Evolutionary conservation across 768 basidiomycete species (phyloP).

Genomic region (Phylloporus sp.): DNA sequence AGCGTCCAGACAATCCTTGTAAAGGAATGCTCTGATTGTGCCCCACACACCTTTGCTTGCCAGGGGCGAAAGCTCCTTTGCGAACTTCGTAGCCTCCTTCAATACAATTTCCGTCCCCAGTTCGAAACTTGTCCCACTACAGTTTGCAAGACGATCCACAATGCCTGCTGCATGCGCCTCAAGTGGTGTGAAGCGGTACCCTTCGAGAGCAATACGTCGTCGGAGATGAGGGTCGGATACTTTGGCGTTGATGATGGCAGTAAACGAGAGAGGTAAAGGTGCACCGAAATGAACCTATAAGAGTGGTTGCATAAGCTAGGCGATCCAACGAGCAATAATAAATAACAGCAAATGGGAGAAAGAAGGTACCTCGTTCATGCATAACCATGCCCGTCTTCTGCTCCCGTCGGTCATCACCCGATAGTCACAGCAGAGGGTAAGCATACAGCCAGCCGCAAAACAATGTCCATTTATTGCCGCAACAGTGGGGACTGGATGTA

Average conservation of each 20-base stretch:
- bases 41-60: constrained; percentile 68
- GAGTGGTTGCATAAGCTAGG: neutral
- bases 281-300: constrained; percentile 77
- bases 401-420: constrained; percentile 83
- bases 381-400: constrained; percentile 75
- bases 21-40: constrained; percentile 62
- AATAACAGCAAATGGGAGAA: neutral
- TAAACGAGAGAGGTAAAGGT: constrained; percentile 69
- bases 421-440: constrained; percentile 83
- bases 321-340: neutral
- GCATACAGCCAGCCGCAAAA: constrained; percentile 79
- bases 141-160: constrained; percentile 55
- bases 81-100: constrained; percentile 61
- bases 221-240: constrained; percentile 53
- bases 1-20: constrained; percentile 48
- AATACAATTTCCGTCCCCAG: constrained; percentile 58
- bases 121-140: constrained; percentile 37
- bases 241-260: constrained; percentile 60
- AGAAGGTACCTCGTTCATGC: constrained; percentile 80
- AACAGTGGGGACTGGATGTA: constrained; percentile 63
- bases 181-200: constrained; percentile 68
- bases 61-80: constrained; percentile 45
- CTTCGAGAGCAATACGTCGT: constrained; percentile 76
- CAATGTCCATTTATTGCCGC: constrained; percentile 83
- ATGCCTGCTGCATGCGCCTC: constrained; percentile 67